Base-by-base conservation (phyloP, 805 yeast species). In the Wickerhamiella sergipiensis region DNA sequence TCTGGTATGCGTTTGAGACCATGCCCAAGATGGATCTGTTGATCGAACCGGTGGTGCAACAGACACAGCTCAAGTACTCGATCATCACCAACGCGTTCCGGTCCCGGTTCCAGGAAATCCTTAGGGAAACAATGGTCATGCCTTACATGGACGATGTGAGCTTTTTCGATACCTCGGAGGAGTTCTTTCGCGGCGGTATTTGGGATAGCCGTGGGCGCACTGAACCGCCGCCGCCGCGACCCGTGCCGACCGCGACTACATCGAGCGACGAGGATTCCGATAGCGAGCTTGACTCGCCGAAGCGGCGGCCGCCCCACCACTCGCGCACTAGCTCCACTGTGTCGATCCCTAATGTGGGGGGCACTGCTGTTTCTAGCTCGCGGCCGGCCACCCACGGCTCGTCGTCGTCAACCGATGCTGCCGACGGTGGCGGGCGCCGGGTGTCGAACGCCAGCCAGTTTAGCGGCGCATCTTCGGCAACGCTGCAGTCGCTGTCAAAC, bases 81-180 rank as follows among this genome's bases (percentile, higher is more conserved):
- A 73, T 89, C 64, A 76, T 92, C 43, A 88, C 95, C 1, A 83
- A 83, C 57, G 78, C 82, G 21, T 84, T 90, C 55, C 86, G 81
- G 54, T 81, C 79, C 62, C 80, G 81, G 57, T 78, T 90, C 55
- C 78, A 81, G 52, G 95, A 86, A 47, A 84, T 88, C 1, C 72
- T 90, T 40, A 78, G 74, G 54, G 92, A 85, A 33, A 77, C 92
- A 7, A 67, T 92, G 46, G 97, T 92, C 0, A 65, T 77, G 31
- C 98, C 98, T 1, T 80, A 73, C 59, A 83, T 87, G 88, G 97
- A 90, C 64, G 97, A 90, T 63, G 65, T 87, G 42, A 77, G 80
- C 0, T 83, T 85, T 61, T 83, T 73, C 60, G 71, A 77, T 50
- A 80, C 96, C 0, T 65, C 67, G 2, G 73, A 67, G 40, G 95